Evolutionary conservation across 1,284 basidiomycete species (phyloP).

Genomic region (Vanrija humicola): DNA sequence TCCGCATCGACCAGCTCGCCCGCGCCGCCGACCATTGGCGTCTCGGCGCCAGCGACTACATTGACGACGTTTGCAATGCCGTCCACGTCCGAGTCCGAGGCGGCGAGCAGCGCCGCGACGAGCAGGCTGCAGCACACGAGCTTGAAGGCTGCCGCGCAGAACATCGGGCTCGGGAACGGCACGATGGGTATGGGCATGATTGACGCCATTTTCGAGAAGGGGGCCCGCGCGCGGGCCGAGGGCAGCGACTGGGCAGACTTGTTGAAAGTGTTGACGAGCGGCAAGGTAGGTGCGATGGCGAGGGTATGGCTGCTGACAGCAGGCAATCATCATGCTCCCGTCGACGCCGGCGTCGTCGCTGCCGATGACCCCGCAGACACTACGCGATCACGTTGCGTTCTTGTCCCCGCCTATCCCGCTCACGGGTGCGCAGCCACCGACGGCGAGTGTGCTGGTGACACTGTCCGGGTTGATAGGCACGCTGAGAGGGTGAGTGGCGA

Average conservation of each 20-base stretch:
- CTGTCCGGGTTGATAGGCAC: slow-evolving; percentile 74
- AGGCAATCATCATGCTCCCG: slow-evolving; percentile 77
- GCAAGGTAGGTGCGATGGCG: slow-evolving; percentile 57
- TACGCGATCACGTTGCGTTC: slow-evolving; percentile 72
- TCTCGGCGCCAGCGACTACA: slow-evolving; percentile 4
- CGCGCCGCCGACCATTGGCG: slow-evolving; percentile 4
- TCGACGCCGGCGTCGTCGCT: slow-evolving; percentile 54
- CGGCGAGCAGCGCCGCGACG: slow-evolving; percentile 22
- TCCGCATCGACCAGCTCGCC: neutral
- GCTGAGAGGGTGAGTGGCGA: slow-evolving; percentile 54
- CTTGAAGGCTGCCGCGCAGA: slow-evolving; percentile 72
- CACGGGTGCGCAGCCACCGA: slow-evolving; percentile 50
- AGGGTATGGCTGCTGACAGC: neutral
- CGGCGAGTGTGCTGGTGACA: slow-evolving; percentile 60
- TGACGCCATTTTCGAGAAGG: slow-evolving; percentile 67
- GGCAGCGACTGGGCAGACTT: slow-evolving; percentile 69
- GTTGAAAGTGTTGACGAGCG: slow-evolving; percentile 62
- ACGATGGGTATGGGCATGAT: slow-evolving; percentile 79
- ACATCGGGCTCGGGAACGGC: slow-evolving; percentile 63
- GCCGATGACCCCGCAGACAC: slow-evolving; percentile 64
- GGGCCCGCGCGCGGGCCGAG: slow-evolving; percentile 61
- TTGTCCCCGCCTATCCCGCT: slow-evolving; percentile 25
- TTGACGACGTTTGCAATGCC: slow-evolving; percentile 36
- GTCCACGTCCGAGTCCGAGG: neutral
- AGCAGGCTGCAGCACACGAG: slow-evolving; percentile 65